These are phyloP conservation scores for Boletus rufocinnamomeus DNA, from an alignment of 768 basidiomycete genomes.

Conservation along the genomic window DNA sequence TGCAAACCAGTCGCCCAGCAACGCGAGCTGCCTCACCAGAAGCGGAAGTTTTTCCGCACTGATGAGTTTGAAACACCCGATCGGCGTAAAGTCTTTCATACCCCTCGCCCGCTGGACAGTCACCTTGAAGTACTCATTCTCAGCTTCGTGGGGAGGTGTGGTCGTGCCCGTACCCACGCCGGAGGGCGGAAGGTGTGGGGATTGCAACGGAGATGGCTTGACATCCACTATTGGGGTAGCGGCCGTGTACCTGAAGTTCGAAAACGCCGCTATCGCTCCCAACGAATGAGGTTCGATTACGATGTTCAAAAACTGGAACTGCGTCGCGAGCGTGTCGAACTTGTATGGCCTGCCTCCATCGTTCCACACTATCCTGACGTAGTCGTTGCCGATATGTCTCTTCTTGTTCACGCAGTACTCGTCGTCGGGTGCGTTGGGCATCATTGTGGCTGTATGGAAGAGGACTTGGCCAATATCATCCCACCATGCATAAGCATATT, in stretches of 20 bases:
- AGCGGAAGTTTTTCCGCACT: slow-evolving; percentile 84
- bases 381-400: slow-evolving; percentile 95
- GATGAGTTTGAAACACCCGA: slow-evolving; percentile 93
- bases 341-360: slow-evolving; percentile 88
- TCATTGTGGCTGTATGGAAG: slow-evolving; percentile 96
- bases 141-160: slow-evolving; percentile 50
- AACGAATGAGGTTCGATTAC: slow-evolving; percentile 92
- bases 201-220: slow-evolving; percentile 22
- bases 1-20: slow-evolving; percentile 89
- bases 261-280: slow-evolving; percentile 82
- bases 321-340: slow-evolving; percentile 89
- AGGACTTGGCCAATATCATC: slow-evolving; percentile 95
- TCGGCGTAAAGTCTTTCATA: slow-evolving; percentile 92
- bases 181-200: slow-evolving; percentile 20
- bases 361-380: slow-evolving; percentile 96
- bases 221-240: slow-evolving; percentile 9
- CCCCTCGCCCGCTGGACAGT: slow-evolving; percentile 84
- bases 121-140: slow-evolving; percentile 96
- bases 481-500: slow-evolving; percentile 99
- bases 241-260: slow-evolving; percentile 47
- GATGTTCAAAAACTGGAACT: slow-evolving; percentile 98
- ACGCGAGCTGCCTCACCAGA: slow-evolving; percentile 85
- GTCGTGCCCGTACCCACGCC: slow-evolving; percentile 12
- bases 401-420: slow-evolving; percentile 84
- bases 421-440: slow-evolving; percentile 79